Evolutionary conservation across 352 stramenopile species (phyloP), one percentile per base, ranked within the genome.

Genomic region (Globisporangium perplexum): DNA sequence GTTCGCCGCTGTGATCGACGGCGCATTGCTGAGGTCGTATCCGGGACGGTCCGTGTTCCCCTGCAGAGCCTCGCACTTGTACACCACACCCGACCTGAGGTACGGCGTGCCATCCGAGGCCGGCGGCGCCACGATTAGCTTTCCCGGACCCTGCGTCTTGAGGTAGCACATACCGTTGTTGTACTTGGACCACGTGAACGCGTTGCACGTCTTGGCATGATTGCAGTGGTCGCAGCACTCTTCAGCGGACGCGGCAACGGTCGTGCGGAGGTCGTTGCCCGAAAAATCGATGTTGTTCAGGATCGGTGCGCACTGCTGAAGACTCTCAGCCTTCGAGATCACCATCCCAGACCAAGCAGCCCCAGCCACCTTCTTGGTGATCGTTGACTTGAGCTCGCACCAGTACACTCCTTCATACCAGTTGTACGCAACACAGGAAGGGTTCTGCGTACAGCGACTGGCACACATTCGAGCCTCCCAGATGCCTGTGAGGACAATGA

Each of bases 171-270:
- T 53, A 23, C 61, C 66, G 20, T 48, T 47, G 23, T 61, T 54
- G 17, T 22, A 57, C 41, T 50, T 57, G 30, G 48, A 38, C 55
- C 60, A 71, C 12, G 63, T 72, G 57, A 60, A 74, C 42, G 66
- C 66, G 47, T 66, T 52, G 55, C 66, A 74, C 3, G 42, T 23
- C 4, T 46, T 35, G 0, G 30, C 15, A 2, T 44, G 35, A 3
- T 48, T 20, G 53, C 66, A 74, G 28, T 59, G 44, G 5, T 62
- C 53, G 31, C 58, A 71, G 57, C 60, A 74, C 7, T 62, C 26
- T 10, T 66, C 54, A 1, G 53, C 51, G 18, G 35, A 45, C 1
- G 47, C 41, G 1, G 54, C 56, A 0, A 55, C 26, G 17, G 39
- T 51, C 3, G 53, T 7, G 35, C 23, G 36, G 48, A 70, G 47